Evolutionary conservation across 495 filamentous ascomycete genomes (phyloP), one percentile per base, ranked within the genome.

Genomic region (Pseudomonodictys pantanalensis): DNA sequence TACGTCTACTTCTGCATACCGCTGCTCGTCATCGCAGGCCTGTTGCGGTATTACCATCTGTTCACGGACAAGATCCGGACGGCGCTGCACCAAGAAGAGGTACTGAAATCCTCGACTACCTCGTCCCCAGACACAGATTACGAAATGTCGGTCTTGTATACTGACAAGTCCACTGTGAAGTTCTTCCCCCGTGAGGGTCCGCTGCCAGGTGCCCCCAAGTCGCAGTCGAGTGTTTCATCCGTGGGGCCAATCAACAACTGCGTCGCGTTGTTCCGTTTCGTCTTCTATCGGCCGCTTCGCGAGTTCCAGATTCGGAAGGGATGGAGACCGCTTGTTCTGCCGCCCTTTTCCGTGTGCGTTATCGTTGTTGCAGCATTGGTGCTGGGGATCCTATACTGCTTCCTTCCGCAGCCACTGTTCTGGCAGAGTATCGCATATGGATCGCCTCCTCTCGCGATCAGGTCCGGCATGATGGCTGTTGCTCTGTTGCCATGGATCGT

Each of bases 401-500:
- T 95, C 66, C 68, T 95, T 23, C 89, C 88, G 42, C 89, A 92
- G 60, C 91, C 91, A 2, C 77, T 92, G 8, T 95, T 88, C 75
- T 93, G 87, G 78, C 76, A 87, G 68, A 89, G 86, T 68, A 92
- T 95, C 62, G 76, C 75, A 26, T 90, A 82, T 53, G 92, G 92
- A 29, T 95, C 93, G 3, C 92, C 92, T 38, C 92, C 92, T 7
- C 69, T 97, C 23, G 90, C 92, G 23, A 87, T 96, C 64, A 86
- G 92, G 58, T 81, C 91, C 12, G 92, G 92, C 39, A 97, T 97
- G 92, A 82, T 96, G 26, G 86, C 92, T 25, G 85, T 97, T 17
- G 88, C 92, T 24, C 88, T 96, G 87, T 86, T 92, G 22, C 92
- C 92, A 4, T 97, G 92, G 89, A 91, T 97, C 52, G 73, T 96